Conservation (phyloP, 768 basidiomycete genomes). For the Suillus alpinus region DNA sequence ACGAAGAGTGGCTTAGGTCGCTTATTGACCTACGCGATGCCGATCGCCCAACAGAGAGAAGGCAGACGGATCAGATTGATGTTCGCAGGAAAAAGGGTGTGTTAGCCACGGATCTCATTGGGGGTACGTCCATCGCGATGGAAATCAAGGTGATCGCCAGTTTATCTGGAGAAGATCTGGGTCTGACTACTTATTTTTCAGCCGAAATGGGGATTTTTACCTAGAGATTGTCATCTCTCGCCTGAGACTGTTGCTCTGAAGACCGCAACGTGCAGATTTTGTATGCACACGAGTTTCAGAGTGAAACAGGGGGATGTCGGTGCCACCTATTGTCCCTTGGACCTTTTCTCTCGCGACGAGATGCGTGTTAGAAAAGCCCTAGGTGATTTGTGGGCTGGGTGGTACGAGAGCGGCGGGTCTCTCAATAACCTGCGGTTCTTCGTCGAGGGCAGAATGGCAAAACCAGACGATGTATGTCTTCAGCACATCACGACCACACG, state of each 20-base stretch:
- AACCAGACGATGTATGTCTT: conserved; percentile 54
- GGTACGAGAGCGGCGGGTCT: conserved; percentile 61
- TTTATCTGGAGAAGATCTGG: not conserved
- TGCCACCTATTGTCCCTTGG: conserved; percentile 78
- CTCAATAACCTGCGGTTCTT: conserved; percentile 87
- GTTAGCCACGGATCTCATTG: conserved; percentile 79
- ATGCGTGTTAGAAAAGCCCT: conserved; percentile 64
- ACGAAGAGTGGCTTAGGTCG: conserved; percentile 55
- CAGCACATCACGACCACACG: not conserved
- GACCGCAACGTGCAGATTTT: conserved; percentile 78
- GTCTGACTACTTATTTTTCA: conserved; percentile 28
- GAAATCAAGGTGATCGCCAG: conserved; percentile 80
- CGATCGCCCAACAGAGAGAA: conserved; percentile 56
- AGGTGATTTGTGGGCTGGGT: conserved; percentile 66
- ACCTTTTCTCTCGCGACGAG: conserved; percentile 76
- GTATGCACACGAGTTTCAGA: conserved; percentile 76
- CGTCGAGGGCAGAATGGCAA: conserved; percentile 56
- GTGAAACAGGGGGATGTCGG: conserved; percentile 30
- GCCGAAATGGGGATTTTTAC: conserved; percentile 98
- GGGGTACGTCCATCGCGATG: conserved; percentile 57
- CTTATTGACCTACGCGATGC: conserved; percentile 47
- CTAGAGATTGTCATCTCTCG: conserved; percentile 60
- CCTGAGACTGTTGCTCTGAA: conserved; percentile 56
- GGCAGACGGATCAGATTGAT: conserved; percentile 59
- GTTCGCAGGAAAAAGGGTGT: conserved; percentile 51